A percentile compares a stretch with the other conserved stretches of the same genome.
phyloP scores from a whole-genome alignment of 2,329 filamentous ascomycete species.

The Metarhizium humberi region DNA sequence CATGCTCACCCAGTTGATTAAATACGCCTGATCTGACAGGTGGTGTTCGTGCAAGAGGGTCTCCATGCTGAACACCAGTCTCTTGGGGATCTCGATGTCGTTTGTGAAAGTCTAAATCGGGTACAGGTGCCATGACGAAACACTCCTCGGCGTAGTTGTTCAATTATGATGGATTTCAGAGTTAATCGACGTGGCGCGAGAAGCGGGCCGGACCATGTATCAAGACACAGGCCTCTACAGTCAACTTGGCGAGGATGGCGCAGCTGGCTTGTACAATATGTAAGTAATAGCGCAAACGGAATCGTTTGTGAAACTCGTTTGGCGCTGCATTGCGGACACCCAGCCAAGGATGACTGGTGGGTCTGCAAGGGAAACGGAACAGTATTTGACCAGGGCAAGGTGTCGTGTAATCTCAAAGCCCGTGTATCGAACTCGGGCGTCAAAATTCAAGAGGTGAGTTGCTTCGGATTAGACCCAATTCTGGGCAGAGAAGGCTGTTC shows the following conservation, averaged over 20 bases:
- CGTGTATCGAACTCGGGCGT: neutral
- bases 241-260: neutral
- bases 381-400: neutral
- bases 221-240: neutral
- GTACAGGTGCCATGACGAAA: slow-evolving; percentile 30
- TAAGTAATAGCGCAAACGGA: neutral
- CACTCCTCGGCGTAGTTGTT: neutral
- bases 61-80: slow-evolving; percentile 26
- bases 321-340: neutral
- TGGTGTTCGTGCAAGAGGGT: slow-evolving; percentile 14
- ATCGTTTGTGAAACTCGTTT: neutral
- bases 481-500: neutral
- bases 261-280: neutral
- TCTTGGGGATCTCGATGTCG: slow-evolving; percentile 40
- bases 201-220: neutral
- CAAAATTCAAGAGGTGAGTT: neutral
- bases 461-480: neutral
- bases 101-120: slow-evolving; percentile 33
- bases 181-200: neutral
- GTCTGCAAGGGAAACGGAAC: neutral
- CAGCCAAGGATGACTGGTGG: neutral
- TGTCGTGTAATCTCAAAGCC: neutral
- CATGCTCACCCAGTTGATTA: neutral
- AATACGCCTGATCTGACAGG: neutral
- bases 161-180: neutral